Percentiles rank a stretch among this genome's conserved stretches.
Conservation (phyloP, 2,329 filamentous ascomycete species). For the Scytalidium lignicola region DNA sequence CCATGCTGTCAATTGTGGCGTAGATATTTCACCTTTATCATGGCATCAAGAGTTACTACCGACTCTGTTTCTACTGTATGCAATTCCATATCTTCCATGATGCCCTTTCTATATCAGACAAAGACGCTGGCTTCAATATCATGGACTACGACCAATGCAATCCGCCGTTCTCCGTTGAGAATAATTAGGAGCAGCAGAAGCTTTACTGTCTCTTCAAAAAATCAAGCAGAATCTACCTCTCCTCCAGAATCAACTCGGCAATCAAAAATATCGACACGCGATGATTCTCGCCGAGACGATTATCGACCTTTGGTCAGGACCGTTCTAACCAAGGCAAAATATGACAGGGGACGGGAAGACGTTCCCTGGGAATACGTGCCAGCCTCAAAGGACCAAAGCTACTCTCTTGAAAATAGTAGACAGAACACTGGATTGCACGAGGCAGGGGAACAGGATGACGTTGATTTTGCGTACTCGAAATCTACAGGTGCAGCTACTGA, state of each 20-base stretch:
- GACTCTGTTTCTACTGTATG: constrained; percentile 6
- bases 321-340: not conserved
- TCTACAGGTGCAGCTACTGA: not conserved
- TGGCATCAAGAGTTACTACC: constrained; percentile 7
- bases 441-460: not conserved
- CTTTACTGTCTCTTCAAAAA: not conserved
- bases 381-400: not conserved
- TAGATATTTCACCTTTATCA: not conserved
- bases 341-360: not conserved
- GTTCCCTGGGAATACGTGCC: not conserved
- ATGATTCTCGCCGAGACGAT: not conserved
- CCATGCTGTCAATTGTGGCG: not conserved
- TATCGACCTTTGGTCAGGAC: not conserved
- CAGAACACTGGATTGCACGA: not conserved
- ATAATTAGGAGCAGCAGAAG: not conserved
- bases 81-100: constrained; percentile 28
- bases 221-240: not conserved
- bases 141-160: constrained; percentile 12
- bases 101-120: constrained; percentile 70
- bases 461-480: not conserved
- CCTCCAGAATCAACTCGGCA: not conserved
- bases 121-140: constrained; percentile 42
- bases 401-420: not conserved
- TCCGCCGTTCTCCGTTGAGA: constrained; percentile 16
- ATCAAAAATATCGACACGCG: not conserved